phyloP scores from a whole-genome alignment of 108 stramenopile species.

The Cyclostephanos invisitatus region DNA sequence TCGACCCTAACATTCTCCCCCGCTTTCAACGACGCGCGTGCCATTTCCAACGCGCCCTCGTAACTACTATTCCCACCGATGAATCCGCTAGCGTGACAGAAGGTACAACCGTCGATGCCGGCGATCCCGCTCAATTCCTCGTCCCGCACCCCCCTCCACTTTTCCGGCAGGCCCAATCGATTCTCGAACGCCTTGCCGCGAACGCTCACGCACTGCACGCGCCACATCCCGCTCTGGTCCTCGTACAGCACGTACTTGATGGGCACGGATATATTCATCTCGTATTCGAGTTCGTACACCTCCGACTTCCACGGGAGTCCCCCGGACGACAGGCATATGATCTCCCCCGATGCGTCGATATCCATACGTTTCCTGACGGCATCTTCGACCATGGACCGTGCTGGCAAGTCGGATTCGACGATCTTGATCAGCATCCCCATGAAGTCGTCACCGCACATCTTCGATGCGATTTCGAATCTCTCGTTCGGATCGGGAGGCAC shows the following conservation, averaged over 20 bases:
- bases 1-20: no score
- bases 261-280: conserved; percentile 53
- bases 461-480: conserved; percentile 87
- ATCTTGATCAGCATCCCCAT: conserved; percentile 67
- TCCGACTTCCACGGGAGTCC: conserved; percentile 95
- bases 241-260: conserved; percentile 96
- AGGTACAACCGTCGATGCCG: conserved; percentile 89
- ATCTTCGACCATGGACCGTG: conserved; percentile 78
- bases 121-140: conserved; percentile 71
- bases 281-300: conserved; percentile 91
- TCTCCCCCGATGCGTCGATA: conserved; percentile 80
- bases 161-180: conserved; percentile 84
- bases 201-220: conserved; percentile 98
- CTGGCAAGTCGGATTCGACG: conserved; percentile 93
- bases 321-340: conserved; percentile 72
- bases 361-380: conserved; percentile 70
- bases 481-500: conserved; percentile 71
- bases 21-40: conserved; percentile 56
- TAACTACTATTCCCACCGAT: conserved; percentile 95
- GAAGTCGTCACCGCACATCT: conserved; percentile 90
- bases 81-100: conserved; percentile 97
- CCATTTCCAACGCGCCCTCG: conserved; percentile 96
- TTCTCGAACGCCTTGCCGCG: conserved; percentile 90
- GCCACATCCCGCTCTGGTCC: conserved; percentile 92
- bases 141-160: conserved; percentile 95